Percentiles rank a stretch among this genome's conserved stretches.
phyloP scores from a whole-genome alignment of 129 eudicot genomes.

The Centaurea solstitialis region DNA sequence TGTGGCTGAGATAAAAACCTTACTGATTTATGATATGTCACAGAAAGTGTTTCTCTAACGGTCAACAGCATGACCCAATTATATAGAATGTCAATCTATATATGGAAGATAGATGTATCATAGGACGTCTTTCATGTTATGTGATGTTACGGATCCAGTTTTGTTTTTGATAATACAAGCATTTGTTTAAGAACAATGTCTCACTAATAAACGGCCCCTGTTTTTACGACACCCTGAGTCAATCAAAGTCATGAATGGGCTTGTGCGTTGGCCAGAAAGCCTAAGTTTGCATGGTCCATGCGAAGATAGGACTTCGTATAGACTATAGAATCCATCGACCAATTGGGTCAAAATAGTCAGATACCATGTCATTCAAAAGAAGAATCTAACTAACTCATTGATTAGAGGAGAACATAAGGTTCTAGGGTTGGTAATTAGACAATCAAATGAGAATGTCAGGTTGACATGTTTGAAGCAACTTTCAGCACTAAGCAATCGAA shows the following conservation, averaged over 20 bases:
- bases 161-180: background rate
- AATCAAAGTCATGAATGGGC: background rate
- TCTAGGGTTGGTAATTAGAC: background rate
- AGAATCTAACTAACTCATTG: no score
- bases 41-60: background rate
- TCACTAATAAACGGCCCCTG: background rate
- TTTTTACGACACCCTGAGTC: background rate
- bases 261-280: background rate
- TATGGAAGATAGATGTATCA: background rate
- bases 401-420: background rate
- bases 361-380: no score
- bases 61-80: background rate
- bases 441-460: background rate
- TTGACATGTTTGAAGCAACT: background rate
- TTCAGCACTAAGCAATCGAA: background rate
- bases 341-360: no score
- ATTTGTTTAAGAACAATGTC: background rate
- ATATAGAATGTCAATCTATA: background rate
- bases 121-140: background rate
- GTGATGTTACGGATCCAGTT: background rate
- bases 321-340: no score
- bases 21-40: background rate
- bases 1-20: background rate
- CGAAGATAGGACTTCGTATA: no score
- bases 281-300: background rate